Percentiles rank a stretch among this genome's conserved stretches.
phyloP scores from a whole-genome alignment of 345 rosid genomes.

The Brassica nigra region DNA sequence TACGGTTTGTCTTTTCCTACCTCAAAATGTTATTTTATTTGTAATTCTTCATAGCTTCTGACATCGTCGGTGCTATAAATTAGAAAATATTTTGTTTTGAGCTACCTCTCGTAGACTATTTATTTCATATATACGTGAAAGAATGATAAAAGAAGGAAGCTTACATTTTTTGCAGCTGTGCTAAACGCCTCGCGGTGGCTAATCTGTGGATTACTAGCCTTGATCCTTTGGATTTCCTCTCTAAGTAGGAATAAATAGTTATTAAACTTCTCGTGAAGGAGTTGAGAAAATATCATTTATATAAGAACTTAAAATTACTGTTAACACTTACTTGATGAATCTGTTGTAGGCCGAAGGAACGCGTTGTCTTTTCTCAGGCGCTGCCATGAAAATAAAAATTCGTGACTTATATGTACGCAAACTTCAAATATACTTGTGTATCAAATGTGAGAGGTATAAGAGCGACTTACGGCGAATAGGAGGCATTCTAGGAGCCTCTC shows the following conservation, averaged over 20 bases:
- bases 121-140: not conserved
- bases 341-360: constrained; percentile 98
- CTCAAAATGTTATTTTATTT: not conserved
- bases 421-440: not conserved
- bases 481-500: constrained; percentile 67
- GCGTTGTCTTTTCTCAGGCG: constrained; percentile 97
- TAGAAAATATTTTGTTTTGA: not conserved
- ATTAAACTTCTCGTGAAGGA: not conserved
- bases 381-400: constrained; percentile 43
- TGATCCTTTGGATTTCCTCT: constrained; percentile 98
- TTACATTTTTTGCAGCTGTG: constrained; percentile 97
- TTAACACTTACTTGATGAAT: constrained; percentile 73
- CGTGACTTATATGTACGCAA: not conserved
- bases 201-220: constrained; percentile 90
- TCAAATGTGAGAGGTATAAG: not conserved
- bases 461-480: constrained; percentile 72
- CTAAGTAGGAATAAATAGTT: constrained; percentile 41
- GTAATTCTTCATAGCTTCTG: not conserved
- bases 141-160: constrained; percentile 24
- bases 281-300: not conserved
- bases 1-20: not conserved
- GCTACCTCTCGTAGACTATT: not conserved
- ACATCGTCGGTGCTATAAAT: not conserved
- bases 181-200: constrained; percentile 98
- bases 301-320: not conserved